Evolutionary conservation across 345 rosid genomes (phyloP).

Genomic region (Salix arbutifolia): DNA sequence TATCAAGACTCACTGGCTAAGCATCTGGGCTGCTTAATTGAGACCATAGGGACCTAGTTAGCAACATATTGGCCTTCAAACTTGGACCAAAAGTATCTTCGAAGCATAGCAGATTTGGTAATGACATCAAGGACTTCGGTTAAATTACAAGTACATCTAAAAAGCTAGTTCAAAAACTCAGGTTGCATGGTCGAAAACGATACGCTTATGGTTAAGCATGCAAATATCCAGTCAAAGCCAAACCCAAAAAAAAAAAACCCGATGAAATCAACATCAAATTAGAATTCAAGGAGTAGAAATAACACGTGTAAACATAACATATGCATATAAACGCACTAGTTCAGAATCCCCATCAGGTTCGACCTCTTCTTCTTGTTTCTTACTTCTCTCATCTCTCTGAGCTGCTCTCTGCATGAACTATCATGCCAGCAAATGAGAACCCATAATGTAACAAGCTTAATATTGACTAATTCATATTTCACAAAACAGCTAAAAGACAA

Average conservation of each 20-base stretch:
- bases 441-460: background rate
- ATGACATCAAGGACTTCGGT: background rate
- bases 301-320: background rate
- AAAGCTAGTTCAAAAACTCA: background rate
- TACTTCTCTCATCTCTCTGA: conserved; percentile 52
- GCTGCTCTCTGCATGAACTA: conserved; percentile 92
- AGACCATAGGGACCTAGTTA: background rate
- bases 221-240: background rate
- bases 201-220: background rate
- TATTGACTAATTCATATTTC: background rate
- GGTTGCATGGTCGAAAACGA: background rate
- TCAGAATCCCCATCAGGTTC: conserved; percentile 40
- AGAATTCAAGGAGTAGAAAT: background rate
- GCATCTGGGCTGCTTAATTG: background rate
- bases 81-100: background rate
- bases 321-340: background rate
- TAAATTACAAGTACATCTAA: background rate
- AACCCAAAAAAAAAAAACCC: background rate
- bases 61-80: background rate
- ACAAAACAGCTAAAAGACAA: background rate
- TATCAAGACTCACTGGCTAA: background rate
- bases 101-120: background rate
- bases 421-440: conserved; percentile 1
- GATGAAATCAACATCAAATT: background rate
- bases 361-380: conserved; percentile 46